phyloP scores from a whole-genome alignment of 1,284 basidiomycete species.

The Mycena sp. region DNA sequence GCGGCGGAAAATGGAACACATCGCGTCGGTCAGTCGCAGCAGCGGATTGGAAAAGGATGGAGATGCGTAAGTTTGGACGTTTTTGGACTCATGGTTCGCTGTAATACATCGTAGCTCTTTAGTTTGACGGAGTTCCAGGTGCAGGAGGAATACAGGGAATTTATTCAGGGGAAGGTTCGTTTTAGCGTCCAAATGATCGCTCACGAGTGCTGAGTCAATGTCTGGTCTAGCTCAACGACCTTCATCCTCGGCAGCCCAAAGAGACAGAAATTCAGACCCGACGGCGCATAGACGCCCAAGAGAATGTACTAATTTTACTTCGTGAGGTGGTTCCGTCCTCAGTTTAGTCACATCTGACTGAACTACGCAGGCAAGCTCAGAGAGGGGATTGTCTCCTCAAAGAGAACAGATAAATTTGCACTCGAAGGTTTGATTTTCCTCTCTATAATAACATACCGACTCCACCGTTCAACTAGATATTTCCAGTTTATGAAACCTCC shows the following conservation, averaged over 20 bases:
- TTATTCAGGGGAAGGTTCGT: conserved; percentile 69
- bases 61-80: conserved; percentile 64
- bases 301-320: conserved; percentile 74
- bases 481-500: conserved; percentile 75
- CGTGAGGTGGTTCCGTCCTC: conserved; percentile 51
- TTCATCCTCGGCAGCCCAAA: conserved; percentile 43
- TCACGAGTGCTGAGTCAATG: neutral
- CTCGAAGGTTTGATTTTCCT: conserved; percentile 62
- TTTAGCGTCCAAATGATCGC: neutral
- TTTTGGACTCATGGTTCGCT: conserved; percentile 23
- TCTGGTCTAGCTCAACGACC: conserved; percentile 54
- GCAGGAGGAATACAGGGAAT: conserved; percentile 72
- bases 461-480: neutral
- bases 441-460: neutral
- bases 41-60: conserved; percentile 76
- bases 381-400: conserved; percentile 71
- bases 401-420: conserved; percentile 64
- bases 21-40: conserved; percentile 76
- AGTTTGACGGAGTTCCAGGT: conserved; percentile 65
- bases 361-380: conserved; percentile 67
- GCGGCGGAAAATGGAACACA: conserved; percentile 59
- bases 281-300: conserved; percentile 60
- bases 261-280: conserved; percentile 47
- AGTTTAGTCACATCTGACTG: neutral
- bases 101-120: conserved; percentile 44